A percentile compares a stretch with the other conserved stretches of the same genome.
Conservation (phyloP, 805 yeast genomes). For the Hanseniaspora meyeri region DNA sequence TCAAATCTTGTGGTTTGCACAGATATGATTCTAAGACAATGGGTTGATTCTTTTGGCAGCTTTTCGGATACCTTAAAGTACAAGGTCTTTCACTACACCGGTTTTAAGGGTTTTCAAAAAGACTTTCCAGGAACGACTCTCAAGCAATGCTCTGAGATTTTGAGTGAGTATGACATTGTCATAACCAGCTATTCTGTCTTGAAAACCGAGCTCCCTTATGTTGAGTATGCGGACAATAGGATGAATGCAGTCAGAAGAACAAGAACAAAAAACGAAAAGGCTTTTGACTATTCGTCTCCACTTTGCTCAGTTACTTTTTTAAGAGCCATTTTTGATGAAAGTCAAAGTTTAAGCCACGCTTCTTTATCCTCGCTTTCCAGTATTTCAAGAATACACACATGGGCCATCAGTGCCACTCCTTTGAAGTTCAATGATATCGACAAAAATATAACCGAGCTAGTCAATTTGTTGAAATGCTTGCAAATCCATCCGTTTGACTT, state of each 20-base stretch:
- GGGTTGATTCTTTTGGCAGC: conserved; percentile 37
- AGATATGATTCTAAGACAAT: conserved; percentile 67
- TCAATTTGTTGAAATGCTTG: conserved; percentile 57
- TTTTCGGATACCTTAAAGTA: conserved; percentile 25
- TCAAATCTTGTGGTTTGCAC: conserved; percentile 82
- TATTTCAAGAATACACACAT: conserved; percentile 75
- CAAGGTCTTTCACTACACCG: conserved; percentile 52
- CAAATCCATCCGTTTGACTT: conserved; percentile 49
- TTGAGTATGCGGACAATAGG: conserved; percentile 48
- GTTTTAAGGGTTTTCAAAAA: conserved; percentile 33
- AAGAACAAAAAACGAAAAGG: conserved; percentile 15
- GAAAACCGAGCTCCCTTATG: conserved; percentile 66
- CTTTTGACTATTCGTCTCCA: conserved; percentile 62
- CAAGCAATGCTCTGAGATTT: conserved; percentile 35
- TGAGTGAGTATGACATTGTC: conserved; percentile 61
- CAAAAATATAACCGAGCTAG: conserved; percentile 42
- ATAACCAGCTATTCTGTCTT: conserved; percentile 65
- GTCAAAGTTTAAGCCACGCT: conserved; percentile 58
- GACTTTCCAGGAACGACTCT: conserved; percentile 21
- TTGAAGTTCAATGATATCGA: conserved; percentile 40
- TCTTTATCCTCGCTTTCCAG: neutral
- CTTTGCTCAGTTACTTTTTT: conserved; percentile 72
- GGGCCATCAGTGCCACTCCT: conserved; percentile 98
- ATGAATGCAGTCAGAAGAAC: conserved; percentile 21
- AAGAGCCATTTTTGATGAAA: conserved; percentile 87